These are phyloP conservation scores for Rhizophora mangle DNA, from an alignment of 345 rosid species.

Conservation along the genomic window DNA sequence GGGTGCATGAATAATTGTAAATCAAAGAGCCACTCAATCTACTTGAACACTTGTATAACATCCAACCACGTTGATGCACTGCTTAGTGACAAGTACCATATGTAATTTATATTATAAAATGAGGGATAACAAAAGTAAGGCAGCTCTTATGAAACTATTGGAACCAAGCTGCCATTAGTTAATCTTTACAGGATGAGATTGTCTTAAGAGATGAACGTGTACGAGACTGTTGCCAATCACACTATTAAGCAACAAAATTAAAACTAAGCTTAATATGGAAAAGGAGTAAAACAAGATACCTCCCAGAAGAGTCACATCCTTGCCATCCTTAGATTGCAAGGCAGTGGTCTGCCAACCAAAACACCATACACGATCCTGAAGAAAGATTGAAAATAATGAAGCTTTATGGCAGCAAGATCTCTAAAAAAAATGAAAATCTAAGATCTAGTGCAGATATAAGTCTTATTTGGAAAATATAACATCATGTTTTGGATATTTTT, in stretches of 20 bases:
- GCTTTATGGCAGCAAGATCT: not conserved
- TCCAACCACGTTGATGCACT: no score
- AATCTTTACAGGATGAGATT: not conserved
- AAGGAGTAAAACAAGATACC: slow-evolving; percentile 13
- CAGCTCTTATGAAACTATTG: not conserved
- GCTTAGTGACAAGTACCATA: not conserved
- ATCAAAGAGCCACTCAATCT: no score
- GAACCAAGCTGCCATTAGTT: not conserved
- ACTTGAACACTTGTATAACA: no score
- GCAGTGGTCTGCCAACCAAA: slow-evolving; percentile 36
- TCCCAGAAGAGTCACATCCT: slow-evolving; percentile 37
- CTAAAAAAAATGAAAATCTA: not conserved
- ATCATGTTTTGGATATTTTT: no score
- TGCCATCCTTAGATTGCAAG: slow-evolving; percentile 23
- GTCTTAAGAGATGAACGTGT: not conserved
- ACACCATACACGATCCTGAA: slow-evolving; percentile 21
- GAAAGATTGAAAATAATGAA: slow-evolving; percentile 13
- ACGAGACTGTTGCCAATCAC: not conserved
- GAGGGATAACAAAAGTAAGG: not conserved
- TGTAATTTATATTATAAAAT: not conserved
- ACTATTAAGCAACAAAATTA: not conserved
- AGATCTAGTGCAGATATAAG: not conserved
- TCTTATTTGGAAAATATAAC: no score
- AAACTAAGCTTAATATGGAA: not conserved
- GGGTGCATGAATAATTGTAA: not conserved